Base-by-base conservation (phyloP, 2,329 filamentous ascomycete genomes). In the Aureobasidium sp. region DNA sequence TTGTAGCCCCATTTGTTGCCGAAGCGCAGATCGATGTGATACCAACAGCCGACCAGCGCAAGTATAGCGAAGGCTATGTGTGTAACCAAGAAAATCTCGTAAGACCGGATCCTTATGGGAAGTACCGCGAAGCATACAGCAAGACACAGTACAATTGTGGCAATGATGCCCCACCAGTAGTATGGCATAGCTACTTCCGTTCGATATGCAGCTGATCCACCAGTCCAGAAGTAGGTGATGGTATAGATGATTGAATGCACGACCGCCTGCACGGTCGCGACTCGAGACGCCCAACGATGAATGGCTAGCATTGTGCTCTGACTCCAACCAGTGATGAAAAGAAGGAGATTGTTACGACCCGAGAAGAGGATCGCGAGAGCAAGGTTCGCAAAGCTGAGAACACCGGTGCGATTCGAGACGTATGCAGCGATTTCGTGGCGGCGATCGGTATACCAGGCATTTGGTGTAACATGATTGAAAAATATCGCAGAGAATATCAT, bases 271-370 rank as follows among this genome's bases (percentile, higher is more conserved):
- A 82, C 48, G 1, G 75, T 74, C 29, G 72, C 76, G 8, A 83
- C 70, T 26, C 74, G 69, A 0, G 79, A 80, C 1, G 80, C 69
- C 78, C 78, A 82, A 12, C 79, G 73, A 64, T 84, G 80, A 0
- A 82, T 70, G 0, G 82, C 67, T 3, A 82, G 63, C 58, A 74
- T 82, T 0, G 81, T 82, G 0, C 75, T 74, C 63, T 80, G 76
- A 0, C 72, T 76, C 79, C 80, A 82, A 65, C 79, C 74, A 2
- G 80, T 81, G 1, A 80, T 44, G 70, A 75, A 78, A 0, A 82
- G 72, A 0, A 81, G 72, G 2, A 82, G 26, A 59, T 79, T 82
- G 65, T 83, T 82, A 1, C 80, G 70, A 0, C 75, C 71, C 0
- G 76, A 72, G 59, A 77, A 81, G 2, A 83, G 72, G 13, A 82